A percentile compares a stretch with the other conserved stretches of the same genome.
Evolutionary conservation across 805 yeast species (phyloP).

Genomic region (Ogataea pilisensis): DNA sequence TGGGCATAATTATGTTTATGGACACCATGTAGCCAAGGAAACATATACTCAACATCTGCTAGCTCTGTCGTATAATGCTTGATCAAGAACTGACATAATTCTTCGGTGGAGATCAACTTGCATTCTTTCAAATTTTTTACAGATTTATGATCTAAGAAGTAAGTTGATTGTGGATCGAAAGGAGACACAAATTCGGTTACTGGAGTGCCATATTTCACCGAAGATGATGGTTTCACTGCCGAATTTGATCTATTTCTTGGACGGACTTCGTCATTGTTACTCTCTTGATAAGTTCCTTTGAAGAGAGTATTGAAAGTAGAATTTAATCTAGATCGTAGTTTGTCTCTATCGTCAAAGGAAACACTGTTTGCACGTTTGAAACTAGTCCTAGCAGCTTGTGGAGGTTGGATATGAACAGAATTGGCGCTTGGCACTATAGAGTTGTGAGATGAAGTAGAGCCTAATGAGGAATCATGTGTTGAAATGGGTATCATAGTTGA

Average conservation of each 20-base stretch:
- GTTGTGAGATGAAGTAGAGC: not conserved
- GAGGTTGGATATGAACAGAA: slow-evolving; percentile 1
- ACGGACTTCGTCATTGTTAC: slow-evolving; percentile 4
- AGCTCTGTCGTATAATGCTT: slow-evolving; percentile 29
- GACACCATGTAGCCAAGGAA: slow-evolving; percentile 90
- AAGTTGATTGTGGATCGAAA: slow-evolving; percentile 19
- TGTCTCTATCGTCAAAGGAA: slow-evolving; percentile 27
- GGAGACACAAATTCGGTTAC: slow-evolving; percentile 9
- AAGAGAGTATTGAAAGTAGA: slow-evolving; percentile 12
- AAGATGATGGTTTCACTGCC: slow-evolving; percentile 4
- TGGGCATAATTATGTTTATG: slow-evolving; percentile 54
- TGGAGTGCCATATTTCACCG: not conserved
- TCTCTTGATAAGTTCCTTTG: slow-evolving; percentile 14
- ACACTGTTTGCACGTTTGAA: slow-evolving; percentile 28
- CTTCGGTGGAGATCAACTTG: slow-evolving; percentile 24
- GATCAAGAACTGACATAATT: slow-evolving; percentile 19
- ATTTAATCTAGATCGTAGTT: slow-evolving; percentile 24
- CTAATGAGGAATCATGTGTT: not conserved
- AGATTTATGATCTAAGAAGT: slow-evolving; percentile 19
- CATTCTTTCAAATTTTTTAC: slow-evolving; percentile 12
- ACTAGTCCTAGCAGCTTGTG: slow-evolving; percentile 16
- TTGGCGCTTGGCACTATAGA: not conserved
- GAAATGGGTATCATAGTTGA: not conserved
- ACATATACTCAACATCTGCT: slow-evolving; percentile 66
- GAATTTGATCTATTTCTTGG: slow-evolving; percentile 10